Conservation (phyloP, 139 green algal species). For the Tetraselmis chui region DNA sequence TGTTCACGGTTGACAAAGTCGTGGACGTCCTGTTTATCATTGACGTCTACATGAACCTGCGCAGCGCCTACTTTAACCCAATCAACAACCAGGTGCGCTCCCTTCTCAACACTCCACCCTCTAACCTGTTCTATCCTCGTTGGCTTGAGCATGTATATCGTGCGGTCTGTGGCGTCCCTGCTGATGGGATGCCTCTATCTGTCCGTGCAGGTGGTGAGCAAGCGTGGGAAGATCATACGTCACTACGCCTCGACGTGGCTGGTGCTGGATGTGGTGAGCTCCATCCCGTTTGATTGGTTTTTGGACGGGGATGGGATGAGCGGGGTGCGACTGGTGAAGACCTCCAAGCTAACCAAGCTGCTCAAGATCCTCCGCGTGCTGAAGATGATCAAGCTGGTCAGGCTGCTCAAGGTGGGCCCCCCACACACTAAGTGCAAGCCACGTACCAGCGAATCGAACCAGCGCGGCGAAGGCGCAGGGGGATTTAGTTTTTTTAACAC, state of each 20-base stretch:
- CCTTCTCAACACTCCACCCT: not conserved
- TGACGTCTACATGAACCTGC: slow-evolving; percentile 49
- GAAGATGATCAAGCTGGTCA: slow-evolving; percentile 30
- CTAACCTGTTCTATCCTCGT: not conserved
- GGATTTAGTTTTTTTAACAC: no score
- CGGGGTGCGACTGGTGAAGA: slow-evolving; percentile 15
- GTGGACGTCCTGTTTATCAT: slow-evolving; percentile 36
- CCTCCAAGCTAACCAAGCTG: slow-evolving; percentile 13
- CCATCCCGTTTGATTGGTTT: slow-evolving; percentile 30
- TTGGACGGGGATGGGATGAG: slow-evolving; percentile 10
- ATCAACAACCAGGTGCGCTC: not conserved
- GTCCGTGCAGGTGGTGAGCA: slow-evolving; percentile 10
- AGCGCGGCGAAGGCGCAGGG: no score
- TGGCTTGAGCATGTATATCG: no score
- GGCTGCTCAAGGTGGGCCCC: slow-evolving; percentile 20
- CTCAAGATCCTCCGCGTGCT: slow-evolving; percentile 27
- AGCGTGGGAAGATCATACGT: slow-evolving; percentile 7
- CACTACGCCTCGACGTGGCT: slow-evolving; percentile 30
- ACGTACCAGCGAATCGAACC: no score
- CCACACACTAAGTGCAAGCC: no score
- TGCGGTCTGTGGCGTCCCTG: no score
- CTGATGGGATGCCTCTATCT: no score
- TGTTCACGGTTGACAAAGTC: not conserved
- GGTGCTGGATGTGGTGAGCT: slow-evolving; percentile 27
- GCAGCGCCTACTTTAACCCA: slow-evolving; percentile 19